phyloP scores from a whole-genome alignment of 345 rosid species.

The Brassica incana region DNA sequence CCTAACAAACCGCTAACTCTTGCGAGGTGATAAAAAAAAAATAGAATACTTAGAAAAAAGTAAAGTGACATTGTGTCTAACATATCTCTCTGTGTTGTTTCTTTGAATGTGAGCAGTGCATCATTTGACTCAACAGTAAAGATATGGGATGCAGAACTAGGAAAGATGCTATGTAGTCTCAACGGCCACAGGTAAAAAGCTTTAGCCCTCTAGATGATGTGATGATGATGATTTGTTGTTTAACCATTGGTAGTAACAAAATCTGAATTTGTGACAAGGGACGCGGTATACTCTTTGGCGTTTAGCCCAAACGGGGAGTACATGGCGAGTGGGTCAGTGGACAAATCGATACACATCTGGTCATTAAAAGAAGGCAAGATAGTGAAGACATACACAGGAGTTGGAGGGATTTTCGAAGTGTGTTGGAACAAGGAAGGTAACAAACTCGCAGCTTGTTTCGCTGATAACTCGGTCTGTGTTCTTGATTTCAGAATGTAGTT shows the following conservation, averaged over 20 bases:
- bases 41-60: too few species aligned
- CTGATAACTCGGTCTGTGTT: conserved; percentile 83
- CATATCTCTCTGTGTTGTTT: neutral
- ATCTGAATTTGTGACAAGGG: conserved; percentile 45
- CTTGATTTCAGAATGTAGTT: conserved; percentile 83
- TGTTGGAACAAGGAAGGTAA: conserved; percentile 98
- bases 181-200: conserved; percentile 77
- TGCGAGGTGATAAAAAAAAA: conserved; percentile 58
- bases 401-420: conserved; percentile 91
- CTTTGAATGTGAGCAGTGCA: conserved; percentile 57
- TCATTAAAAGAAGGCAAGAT: conserved; percentile 88
- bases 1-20: conserved; percentile 83
- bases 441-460: conserved; percentile 94
- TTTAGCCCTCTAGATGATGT: neutral
- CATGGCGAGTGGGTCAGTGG: conserved; percentile 92
- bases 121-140: conserved; percentile 97
- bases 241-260: neutral
- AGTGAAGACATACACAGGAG: conserved; percentile 80
- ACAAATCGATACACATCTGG: conserved; percentile 88
- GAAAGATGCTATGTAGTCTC: conserved; percentile 81
- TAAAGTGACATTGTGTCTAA: neutral
- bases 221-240: neutral
- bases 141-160: conserved; percentile 94
- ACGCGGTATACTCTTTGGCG: conserved; percentile 92
- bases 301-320: conserved; percentile 98